phyloP scores from a whole-genome alignment of 1,284 basidiomycete genomes.

The Coniophora puteana region DNA sequence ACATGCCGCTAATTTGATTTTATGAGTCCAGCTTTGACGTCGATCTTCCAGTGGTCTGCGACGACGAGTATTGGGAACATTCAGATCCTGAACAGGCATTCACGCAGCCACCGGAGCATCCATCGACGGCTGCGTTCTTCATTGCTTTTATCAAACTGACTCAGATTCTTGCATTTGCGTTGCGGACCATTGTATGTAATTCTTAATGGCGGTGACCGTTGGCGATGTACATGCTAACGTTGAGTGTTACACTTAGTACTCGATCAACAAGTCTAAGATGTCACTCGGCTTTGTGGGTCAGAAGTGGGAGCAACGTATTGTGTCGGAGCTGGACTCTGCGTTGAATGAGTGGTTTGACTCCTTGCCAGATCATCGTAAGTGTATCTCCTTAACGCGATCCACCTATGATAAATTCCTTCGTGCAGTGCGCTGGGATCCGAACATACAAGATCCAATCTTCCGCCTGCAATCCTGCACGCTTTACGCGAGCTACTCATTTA shows the following conservation, averaged over 20 bases:
- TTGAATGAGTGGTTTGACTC: slow-evolving; percentile 48
- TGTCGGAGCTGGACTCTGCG: slow-evolving; percentile 46
- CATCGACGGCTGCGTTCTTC: slow-evolving; percentile 47
- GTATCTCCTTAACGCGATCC: background rate
- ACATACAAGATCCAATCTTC: slow-evolving; percentile 39
- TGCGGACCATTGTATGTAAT: slow-evolving; percentile 43
- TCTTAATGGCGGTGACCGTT: background rate
- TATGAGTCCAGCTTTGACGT: slow-evolving; percentile 51
- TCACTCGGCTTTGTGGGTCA: slow-evolving; percentile 32
- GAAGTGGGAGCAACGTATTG: slow-evolving; percentile 38
- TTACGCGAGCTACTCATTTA: slow-evolving; percentile 53
- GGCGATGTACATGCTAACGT: too few species aligned
- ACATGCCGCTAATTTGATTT: slow-evolving; percentile 1
- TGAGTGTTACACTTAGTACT: slow-evolving; percentile 41
- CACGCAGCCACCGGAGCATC: slow-evolving; percentile 46
- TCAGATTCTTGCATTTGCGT: slow-evolving; percentile 53
- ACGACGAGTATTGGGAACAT: slow-evolving; percentile 65
- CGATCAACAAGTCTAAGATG: slow-evolving; percentile 39
- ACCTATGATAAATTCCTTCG: background rate
- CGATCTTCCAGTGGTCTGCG: slow-evolving; percentile 61
- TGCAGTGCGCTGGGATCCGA: slow-evolving; percentile 56
- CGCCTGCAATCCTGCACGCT: slow-evolving; percentile 55
- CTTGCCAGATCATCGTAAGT: slow-evolving; percentile 34
- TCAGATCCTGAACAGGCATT: slow-evolving; percentile 38
- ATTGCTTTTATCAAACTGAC: slow-evolving; percentile 49